phyloP scores from a whole-genome alignment of 2,329 filamentous ascomycete species.

The Canariomyces notabilis region DNA sequence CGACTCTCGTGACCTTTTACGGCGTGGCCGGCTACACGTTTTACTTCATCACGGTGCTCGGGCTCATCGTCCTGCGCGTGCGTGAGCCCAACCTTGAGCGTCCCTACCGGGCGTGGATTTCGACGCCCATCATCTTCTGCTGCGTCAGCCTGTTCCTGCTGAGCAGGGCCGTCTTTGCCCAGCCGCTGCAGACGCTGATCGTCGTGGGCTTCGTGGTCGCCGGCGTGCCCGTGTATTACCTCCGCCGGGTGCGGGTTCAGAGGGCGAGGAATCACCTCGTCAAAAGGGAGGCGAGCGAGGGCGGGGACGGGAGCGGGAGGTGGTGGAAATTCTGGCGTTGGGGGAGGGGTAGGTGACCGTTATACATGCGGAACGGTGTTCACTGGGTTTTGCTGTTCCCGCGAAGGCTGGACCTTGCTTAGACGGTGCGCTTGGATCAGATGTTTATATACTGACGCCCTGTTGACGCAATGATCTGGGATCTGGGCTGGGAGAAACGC shows the following conservation, averaged over 20 bases:
- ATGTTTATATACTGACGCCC: background rate
- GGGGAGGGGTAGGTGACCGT: background rate
- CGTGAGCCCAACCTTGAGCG: conserved; percentile 81
- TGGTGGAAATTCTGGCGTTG: conserved; percentile 60
- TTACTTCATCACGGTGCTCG: conserved; percentile 92
- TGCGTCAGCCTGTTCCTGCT: conserved; percentile 93
- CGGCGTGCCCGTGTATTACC: conserved; percentile 76
- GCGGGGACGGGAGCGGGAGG: conserved; percentile 29
- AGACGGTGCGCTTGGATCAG: too few species aligned
- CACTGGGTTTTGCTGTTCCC: too few species aligned
- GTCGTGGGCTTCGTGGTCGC: conserved; percentile 80
- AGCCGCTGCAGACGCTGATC: conserved; percentile 83
- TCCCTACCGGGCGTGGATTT: conserved; percentile 94
- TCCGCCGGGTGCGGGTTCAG: conserved; percentile 65
- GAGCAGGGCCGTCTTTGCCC: conserved; percentile 80
- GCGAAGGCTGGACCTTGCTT: too few species aligned
- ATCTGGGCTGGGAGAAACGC: too few species aligned
- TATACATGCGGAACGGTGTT: too few species aligned
- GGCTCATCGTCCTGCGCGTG: conserved; percentile 84
- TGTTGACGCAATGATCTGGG: background rate
- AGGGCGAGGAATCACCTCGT: conserved; percentile 39
- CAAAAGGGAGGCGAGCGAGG: conserved; percentile 37
- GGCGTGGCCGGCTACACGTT: conserved; percentile 96
- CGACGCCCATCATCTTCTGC: conserved; percentile 95
- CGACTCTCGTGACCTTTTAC: conserved; percentile 91